Percentiles rank a stretch among this genome's conserved stretches.
phyloP scores from a whole-genome alignment of 2,329 filamentous ascomycete species.

The Diaporthe eres region DNA sequence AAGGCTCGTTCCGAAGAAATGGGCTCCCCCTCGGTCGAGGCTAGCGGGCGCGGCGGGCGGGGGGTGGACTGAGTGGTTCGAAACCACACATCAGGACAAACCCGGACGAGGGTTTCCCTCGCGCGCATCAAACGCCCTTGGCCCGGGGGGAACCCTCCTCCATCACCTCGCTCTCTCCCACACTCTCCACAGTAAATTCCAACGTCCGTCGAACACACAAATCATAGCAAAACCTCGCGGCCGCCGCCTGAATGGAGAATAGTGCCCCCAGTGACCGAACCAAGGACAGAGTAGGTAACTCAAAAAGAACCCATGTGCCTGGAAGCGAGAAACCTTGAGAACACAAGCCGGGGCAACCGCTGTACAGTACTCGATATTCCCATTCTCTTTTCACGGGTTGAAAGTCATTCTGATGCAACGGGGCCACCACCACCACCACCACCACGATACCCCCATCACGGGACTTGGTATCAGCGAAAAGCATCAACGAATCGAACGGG shows the following conservation, averaged over 20 bases:
- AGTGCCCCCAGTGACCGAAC: background rate
- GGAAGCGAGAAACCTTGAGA: background rate
- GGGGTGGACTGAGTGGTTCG: background rate
- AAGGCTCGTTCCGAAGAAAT: constrained; percentile 32
- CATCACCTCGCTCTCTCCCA: background rate
- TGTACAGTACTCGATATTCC: no score
- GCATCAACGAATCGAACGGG: constrained; percentile 17
- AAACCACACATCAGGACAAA: constrained; percentile 17
- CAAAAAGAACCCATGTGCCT: background rate
- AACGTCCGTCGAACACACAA: background rate
- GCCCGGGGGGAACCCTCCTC: constrained; percentile 8
- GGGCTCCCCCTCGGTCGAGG: background rate
- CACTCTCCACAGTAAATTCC: background rate
- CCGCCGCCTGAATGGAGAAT: background rate
- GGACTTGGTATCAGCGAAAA: background rate
- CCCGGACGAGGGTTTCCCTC: constrained; percentile 20
- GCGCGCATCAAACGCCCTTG: constrained; percentile 17
- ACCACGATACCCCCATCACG: background rate
- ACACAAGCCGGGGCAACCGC: constrained; percentile 13
- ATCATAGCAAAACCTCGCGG: background rate
- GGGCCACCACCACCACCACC: background rate
- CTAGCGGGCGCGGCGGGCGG: background rate
- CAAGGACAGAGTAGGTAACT: background rate
- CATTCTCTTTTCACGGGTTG: no score
- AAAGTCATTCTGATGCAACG: constrained; percentile 16